Base-by-base conservation (phyloP, 78 protist genomes). In the Tieghemostelium lacteum region DNA sequence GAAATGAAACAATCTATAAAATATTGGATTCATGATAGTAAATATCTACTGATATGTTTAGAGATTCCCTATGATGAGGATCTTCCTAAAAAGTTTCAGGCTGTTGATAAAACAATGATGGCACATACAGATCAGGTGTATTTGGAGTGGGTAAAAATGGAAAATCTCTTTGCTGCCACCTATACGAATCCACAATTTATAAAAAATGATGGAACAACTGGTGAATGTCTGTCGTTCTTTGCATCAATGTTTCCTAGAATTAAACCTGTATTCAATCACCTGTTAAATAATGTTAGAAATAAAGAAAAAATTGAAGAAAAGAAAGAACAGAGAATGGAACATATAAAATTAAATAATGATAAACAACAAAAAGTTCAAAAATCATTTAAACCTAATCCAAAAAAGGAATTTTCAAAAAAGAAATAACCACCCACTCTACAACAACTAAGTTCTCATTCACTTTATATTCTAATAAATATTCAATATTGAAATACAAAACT, bases 101-200 rank as follows among this genome's bases (percentile, higher is more conserved):
- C 17, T 0, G 29, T 77, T 22, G 87, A 77, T 31, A 66, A 55
- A 29, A 34, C 87, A 6, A 12, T 3, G 2, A 29, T 77, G 20
- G 52, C 26, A 8, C 60, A 77, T 28, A 78, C 65, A 4, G 88
- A 78, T 55, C 88, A 78, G 28, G 3, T 78, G 19, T 78, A 28
- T 55, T 17, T 78, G 2, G 88, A 78, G 39, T 78, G 88, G 88
- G 50, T 78, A 20, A 69, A 78, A 8, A 34, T 50, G 45, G 45
- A 66, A 24, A 31, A 31, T 7, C n/a, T 78, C 16, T 54, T 54
- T 26, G n/a, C 22, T 40, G 28, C 52, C 28, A 8, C 42, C 1
- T 10, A 16, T 1, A 8, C 0, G 0, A 24, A 52, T 2, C 36
- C 58, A 26, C 49, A 64, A 19, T 77, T 77, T 17, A 14, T 16